Evolutionary conservation across 345 rosid species (phyloP).

Genomic region (Eucalyptus dawsonii): DNA sequence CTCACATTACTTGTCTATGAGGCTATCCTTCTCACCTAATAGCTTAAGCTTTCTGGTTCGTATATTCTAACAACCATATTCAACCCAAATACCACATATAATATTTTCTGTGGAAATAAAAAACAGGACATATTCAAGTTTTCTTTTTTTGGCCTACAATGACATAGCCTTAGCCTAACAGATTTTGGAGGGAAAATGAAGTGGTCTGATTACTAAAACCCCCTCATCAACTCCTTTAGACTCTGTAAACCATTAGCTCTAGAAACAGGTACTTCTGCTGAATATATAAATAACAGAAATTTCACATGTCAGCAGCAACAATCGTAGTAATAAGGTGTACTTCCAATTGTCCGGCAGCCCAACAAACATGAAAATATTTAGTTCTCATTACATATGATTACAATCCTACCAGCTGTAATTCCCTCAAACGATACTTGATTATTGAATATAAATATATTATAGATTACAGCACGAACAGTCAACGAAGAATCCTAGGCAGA

Average conservation of each 20-base stretch:
- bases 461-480: not conserved
- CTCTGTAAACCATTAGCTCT: not conserved
- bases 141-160: not conserved
- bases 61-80: not conserved
- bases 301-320: not conserved
- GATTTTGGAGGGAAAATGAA: not conserved
- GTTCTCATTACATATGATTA: not conserved
- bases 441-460: not conserved
- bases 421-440: not conserved
- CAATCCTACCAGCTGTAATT: not conserved
- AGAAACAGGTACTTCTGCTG: not conserved
- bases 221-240: not conserved
- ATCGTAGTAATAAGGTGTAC: not conserved
- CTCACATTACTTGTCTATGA: not conserved
- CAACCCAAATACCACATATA: not conserved
- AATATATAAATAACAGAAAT: not conserved
- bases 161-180: not conserved
- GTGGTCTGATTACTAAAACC: not conserved
- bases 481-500: not conserved
- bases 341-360: not conserved
- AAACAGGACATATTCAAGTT: not conserved
- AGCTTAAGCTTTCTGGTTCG: not conserved
- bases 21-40: not conserved
- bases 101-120: not conserved
- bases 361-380: not conserved